These are phyloP conservation scores for Corymbia maculata DNA, from an alignment of 345 rosid genomes.

Conservation along the genomic window DNA sequence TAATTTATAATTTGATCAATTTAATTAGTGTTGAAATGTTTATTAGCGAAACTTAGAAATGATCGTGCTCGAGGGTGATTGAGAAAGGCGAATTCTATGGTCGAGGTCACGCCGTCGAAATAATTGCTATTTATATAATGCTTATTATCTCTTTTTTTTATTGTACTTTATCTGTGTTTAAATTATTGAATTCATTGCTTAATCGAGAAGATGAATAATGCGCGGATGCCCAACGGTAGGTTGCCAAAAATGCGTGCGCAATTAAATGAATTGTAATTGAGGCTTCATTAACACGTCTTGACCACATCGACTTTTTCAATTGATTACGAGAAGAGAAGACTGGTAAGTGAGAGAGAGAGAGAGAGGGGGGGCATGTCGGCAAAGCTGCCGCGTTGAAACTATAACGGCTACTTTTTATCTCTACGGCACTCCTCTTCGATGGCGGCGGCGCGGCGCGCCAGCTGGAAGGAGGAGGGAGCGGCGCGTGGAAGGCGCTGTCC, in stretches of 20 bases:
- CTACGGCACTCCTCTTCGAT: not conserved
- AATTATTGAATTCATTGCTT: not conserved
- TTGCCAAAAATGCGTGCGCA: not conserved
- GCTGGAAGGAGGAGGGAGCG: not conserved
- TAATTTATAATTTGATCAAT: not conserved
- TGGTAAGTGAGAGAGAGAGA: not conserved
- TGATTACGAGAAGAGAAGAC: not conserved
- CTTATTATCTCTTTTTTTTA: fast-evolving
- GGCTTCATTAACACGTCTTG: not conserved
- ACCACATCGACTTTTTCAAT: not conserved
- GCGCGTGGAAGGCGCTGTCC: not conserved
- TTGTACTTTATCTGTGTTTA: fast-evolving
- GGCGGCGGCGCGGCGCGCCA: not conserved
- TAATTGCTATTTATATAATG: fast-evolving
- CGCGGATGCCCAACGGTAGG: not conserved
- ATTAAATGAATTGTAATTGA: not conserved
- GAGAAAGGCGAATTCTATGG: not conserved
- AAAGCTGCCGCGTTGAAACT: not conserved
- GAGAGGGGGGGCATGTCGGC: not conserved
- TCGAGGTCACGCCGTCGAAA: fast-evolving
- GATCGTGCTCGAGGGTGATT: fast-evolving
- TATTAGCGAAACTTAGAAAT: not conserved
- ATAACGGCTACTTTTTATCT: not conserved
- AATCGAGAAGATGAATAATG: not conserved
- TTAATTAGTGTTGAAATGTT: fast-evolving